Conservation (phyloP, 306 rosid genomes). For the Sechiopsis laciniata region DNA sequence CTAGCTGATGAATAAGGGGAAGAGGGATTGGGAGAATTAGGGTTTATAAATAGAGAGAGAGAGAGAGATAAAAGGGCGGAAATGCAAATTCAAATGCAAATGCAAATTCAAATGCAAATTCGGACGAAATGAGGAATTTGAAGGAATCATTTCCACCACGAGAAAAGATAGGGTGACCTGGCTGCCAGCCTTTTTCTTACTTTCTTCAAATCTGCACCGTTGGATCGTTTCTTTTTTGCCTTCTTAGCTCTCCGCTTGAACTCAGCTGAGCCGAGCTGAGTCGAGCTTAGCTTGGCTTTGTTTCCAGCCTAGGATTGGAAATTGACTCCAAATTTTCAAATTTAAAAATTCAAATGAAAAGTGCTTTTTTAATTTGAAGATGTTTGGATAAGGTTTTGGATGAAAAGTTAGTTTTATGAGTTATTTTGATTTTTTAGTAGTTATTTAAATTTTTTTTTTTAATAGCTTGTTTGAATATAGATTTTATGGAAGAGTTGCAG, state of each 20-base stretch:
- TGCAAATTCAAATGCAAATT: conserved; percentile 21
- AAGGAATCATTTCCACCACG: conserved; percentile 28
- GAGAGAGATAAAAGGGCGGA: background rate
- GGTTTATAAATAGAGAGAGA: conserved; percentile 18
- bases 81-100: background rate
- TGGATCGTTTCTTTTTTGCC: background rate
- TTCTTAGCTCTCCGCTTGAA: background rate
- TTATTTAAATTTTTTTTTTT: no score
- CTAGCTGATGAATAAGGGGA: conserved; percentile 13
- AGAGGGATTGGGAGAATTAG: background rate
- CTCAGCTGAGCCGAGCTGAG: background rate
- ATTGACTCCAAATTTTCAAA: no score
- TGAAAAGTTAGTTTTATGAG: no score
- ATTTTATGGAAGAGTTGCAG: no score
- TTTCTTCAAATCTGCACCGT: background rate
- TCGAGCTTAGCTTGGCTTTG: background rate
- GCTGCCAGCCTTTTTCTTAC: conserved; percentile 12
- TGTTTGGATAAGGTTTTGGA: no score
- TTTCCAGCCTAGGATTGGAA: background rate
- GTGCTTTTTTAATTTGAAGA: no score
- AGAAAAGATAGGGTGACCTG: conserved; percentile 28
- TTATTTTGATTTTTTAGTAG: no score
- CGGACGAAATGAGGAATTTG: conserved; percentile 15
- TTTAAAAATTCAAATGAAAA: no score
- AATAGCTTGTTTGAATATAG: no score